Evolutionary conservation across 192 early-diverging fungal species (phyloP).

Genomic region (Lobosporangium transversale): DNA sequence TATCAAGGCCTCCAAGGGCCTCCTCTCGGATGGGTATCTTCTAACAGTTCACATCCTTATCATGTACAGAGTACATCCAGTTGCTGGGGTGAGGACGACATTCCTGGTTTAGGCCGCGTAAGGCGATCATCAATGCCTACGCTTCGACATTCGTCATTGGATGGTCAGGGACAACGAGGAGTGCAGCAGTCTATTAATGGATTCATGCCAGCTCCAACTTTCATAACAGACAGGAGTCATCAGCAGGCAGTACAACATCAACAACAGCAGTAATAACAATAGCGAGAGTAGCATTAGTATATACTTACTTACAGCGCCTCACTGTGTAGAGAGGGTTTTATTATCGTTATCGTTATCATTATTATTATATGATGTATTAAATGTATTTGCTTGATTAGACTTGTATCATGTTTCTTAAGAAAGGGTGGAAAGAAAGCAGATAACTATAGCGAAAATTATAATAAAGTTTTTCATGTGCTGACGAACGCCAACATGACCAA

Average conservation of each 20-base stretch:
- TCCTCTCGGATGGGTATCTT: not conserved
- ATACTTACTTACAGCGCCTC: too few relatives aligned
- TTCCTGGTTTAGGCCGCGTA: not conserved
- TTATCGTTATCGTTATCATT: too few relatives aligned
- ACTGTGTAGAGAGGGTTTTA: too few relatives aligned
- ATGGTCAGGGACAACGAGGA: constrained; percentile 3
- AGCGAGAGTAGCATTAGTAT: not conserved
- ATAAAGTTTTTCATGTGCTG: constrained; percentile 14
- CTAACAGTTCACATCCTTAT: too few relatives aligned
- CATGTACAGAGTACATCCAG: too few relatives aligned
- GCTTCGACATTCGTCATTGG: not conserved
- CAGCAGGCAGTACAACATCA: not conserved
- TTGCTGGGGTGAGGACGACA: constrained; percentile 12
- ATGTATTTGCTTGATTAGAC: too few relatives aligned
- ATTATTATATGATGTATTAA: too few relatives aligned
- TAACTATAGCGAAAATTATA: too few relatives aligned
- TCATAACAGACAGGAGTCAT: not conserved
- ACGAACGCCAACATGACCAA: constrained; percentile 37
- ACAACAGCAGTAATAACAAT: not conserved
- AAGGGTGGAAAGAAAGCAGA: too few relatives aligned
- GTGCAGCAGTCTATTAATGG: too few relatives aligned
- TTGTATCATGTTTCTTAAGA: too few relatives aligned
- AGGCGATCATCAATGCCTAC: constrained; percentile 25
- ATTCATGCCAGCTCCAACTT: constrained; percentile 6
- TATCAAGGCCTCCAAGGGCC: not conserved